Percentiles rank a stretch among this genome's conserved stretches.
phyloP scores from a whole-genome alignment of 768 basidiomycete genomes.

The Termitomyces sp. region DNA sequence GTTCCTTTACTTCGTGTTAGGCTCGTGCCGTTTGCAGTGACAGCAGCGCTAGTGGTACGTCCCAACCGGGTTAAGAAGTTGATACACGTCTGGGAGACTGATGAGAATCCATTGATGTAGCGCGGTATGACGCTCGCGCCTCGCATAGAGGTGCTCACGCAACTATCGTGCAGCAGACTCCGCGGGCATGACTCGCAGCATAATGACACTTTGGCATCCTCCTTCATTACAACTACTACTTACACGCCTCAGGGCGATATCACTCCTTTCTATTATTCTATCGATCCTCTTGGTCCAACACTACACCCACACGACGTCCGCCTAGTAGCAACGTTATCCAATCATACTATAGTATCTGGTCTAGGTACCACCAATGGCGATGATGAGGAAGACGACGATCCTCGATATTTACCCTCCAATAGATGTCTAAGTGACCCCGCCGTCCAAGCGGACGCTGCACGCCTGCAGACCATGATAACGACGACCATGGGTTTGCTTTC shows the following conservation, averaged over 20 bases:
- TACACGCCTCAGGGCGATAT: slow-evolving; percentile 6
- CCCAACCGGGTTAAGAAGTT: not conserved
- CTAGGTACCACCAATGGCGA: slow-evolving; percentile 8
- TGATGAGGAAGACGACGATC: slow-evolving; percentile 29
- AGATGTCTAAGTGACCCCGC: slow-evolving; percentile 41
- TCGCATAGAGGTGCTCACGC: slow-evolving; percentile 75
- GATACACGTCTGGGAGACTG: slow-evolving; percentile 1
- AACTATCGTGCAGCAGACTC: slow-evolving; percentile 63
- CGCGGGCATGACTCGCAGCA: slow-evolving; percentile 34
- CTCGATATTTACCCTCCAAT: slow-evolving; percentile 28
- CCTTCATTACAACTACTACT: slow-evolving; percentile 5
- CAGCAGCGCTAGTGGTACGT: slow-evolving; percentile 61
- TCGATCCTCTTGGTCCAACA: slow-evolving; percentile 28
- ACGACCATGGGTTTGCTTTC: slow-evolving; percentile 76
- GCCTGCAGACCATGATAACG: slow-evolving; percentile 70
- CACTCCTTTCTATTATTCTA: slow-evolving; percentile 20
- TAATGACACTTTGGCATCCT: slow-evolving; percentile 28
- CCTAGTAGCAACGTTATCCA: not conserved
- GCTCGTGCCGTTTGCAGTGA: slow-evolving; percentile 74
- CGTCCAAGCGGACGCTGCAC: slow-evolving; percentile 68
- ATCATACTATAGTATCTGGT: slow-evolving; percentile 6
- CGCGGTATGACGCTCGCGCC: slow-evolving; percentile 82
- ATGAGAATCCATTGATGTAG: slow-evolving; percentile 30
- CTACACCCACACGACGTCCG: slow-evolving; percentile 15
- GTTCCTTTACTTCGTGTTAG: slow-evolving; percentile 28